Conservation (phyloP, 768 basidiomycete genomes). For the Suillus paluster region DNA sequence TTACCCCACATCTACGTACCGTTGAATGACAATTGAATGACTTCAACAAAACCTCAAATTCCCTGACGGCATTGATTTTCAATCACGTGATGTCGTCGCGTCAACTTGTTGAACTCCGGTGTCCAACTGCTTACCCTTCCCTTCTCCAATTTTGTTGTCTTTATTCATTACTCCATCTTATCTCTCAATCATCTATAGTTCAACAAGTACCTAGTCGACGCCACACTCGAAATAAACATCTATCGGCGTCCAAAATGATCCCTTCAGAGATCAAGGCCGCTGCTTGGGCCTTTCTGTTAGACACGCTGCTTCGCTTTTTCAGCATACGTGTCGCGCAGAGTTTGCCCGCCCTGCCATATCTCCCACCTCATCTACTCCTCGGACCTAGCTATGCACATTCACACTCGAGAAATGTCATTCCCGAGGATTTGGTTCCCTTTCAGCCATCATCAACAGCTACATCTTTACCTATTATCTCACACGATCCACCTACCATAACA, state of each 20-base stretch:
- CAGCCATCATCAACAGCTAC: not conserved
- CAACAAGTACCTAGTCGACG: not conserved
- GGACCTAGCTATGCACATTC: not conserved
- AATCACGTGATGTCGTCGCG: not conserved
- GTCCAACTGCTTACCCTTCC: not conserved
- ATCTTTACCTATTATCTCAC: not conserved
- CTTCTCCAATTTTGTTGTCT: not conserved
- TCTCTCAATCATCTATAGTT: not conserved
- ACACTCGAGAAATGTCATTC: not conserved
- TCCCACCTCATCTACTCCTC: not conserved
- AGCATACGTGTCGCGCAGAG: not conserved
- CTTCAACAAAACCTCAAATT: no score
- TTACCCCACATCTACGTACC: no score
- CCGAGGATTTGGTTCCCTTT: not conserved
- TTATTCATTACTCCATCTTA: not conserved
- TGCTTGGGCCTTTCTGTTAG: not conserved
- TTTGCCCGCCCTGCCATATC: not conserved
- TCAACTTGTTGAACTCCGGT: not conserved
- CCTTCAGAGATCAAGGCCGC: not conserved
- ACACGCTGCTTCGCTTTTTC: conserved; percentile 2
- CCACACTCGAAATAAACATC: not conserved
- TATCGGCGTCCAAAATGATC: not conserved
- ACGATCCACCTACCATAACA: not conserved
- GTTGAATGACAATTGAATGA: no score
- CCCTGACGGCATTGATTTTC: not conserved